Evolutionary conservation across 1,284 basidiomycete species (phyloP), one percentile per base, ranked within the genome.

Genomic region (Cryptococcus hybrid): DNA sequence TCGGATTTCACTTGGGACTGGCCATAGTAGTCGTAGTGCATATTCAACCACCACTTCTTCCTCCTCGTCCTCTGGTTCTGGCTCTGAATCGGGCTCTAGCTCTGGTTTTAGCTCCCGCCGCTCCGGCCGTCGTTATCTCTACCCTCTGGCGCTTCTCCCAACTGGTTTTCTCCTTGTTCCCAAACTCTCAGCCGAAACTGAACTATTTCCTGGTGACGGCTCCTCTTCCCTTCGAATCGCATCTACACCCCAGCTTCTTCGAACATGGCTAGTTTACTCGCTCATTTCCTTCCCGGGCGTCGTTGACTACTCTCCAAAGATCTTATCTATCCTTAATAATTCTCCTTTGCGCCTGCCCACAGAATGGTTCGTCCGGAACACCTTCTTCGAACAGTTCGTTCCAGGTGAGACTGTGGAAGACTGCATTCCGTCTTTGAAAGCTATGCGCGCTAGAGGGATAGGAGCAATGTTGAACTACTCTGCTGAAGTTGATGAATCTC

Each of bases 321-420:
- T 95, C n/a, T 82, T 96, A 47, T 78, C 83, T 30, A 69, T 81
- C 1, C 74, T 89, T 40, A 81, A 84, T 1, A 80, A 82, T 54
- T 69, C 73, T 3, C 63, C 68, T 8, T 78, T 91, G 12, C 83
- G 80, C 57, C 78, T 83, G 49, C 62, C 90, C 44, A 86, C 88
- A 1, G 86, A 92, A 71, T 82, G 81, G 6, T 72, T 90, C 59
- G 87, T 95, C 8, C 82, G 90, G 47, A 78, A 82, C 35, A 95
- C 93, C 2, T 96, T 96, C 80, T 96, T 94, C 71, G 81, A 84
- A 50, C 79, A 82, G 68, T 96, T 96, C 67, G 91, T 94, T 5
- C 91, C 91, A 1, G 91, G 89, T 3, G 92, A 95, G 60, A 87
- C 88, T 0, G 87, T 88, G 0, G 82, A 84, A 37, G 86, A 83